Base-by-base conservation (phyloP, 495 filamentous ascomycete genomes). In the Margaritispora aquatica region DNA sequence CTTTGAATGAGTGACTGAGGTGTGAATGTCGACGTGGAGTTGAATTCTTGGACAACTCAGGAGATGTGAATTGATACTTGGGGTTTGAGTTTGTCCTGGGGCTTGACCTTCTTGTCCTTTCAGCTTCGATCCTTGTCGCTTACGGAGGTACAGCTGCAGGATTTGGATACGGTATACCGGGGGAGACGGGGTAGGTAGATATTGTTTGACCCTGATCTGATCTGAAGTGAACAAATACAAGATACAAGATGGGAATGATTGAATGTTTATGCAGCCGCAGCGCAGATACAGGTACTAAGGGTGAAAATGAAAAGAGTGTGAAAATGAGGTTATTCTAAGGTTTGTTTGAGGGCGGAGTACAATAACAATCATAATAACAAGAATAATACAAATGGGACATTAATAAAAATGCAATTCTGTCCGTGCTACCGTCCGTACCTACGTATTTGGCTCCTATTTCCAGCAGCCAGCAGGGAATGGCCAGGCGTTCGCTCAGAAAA, bases 241-340 rank as follows among this genome's bases (percentile, higher is more conserved):
- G n/a, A n/a, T n/a, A n/a, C n/a, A n/a, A n/a, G n/a, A n/a, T n/a
- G n/a, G n/a, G n/a, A n/a, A n/a, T n/a, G n/a, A n/a, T n/a, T n/a
- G n/a, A n/a, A n/a, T n/a, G n/a, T n/a, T n/a, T 34, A 5, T 3
- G 48, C 8, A 22, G 21, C 4, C 21, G 21, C 24, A 23, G 48
- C 21, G 21, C 21, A 13, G 5, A 34, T 5, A 34, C 13, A 34
- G 5, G 29, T 34, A 34, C 5, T 5, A 34, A 34, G 29, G 29
- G 41, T 34, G 49, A 7, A 19, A 26, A 4, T 24, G 3, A n/a
- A 58, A 49, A 59, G 52, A 23, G 24, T 26, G 57, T 2, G 8
- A 44, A 29, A 44, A 60, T 63, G 61, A 63, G 22, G 57, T 22
- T 47, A 63, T 57, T 56, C 56, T 34, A 23, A 51, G 31, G n/a